A percentile compares a stretch with the other conserved stretches of the same genome.
phyloP scores from a whole-genome alignment of 2,329 filamentous ascomycete genomes.

The Botrytis pseudocinerea region DNA sequence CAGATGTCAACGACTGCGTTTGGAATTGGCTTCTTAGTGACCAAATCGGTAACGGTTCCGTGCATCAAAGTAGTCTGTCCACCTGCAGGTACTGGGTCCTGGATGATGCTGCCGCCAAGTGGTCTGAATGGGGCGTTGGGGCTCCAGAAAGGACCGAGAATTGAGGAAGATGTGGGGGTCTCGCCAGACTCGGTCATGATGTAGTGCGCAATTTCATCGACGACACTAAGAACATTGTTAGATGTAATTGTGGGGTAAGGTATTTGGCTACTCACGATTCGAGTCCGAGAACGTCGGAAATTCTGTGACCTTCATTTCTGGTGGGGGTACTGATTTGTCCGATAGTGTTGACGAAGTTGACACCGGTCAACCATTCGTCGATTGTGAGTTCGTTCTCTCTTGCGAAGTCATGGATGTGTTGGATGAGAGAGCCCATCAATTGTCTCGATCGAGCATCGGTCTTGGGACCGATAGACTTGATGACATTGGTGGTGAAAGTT shows the following conservation, averaged over 20 bases:
- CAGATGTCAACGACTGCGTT: slow-evolving; percentile 64
- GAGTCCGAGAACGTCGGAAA: slow-evolving; percentile 72
- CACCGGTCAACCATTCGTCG: slow-evolving; percentile 75
- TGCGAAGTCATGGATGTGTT: slow-evolving; percentile 75
- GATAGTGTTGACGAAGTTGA: slow-evolving; percentile 73
- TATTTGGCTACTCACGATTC: slow-evolving; percentile 59
- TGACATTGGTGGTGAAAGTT: slow-evolving; percentile 72
- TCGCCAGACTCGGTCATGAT: slow-evolving; percentile 31
- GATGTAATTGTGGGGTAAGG: background rate
- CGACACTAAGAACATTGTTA: slow-evolving; percentile 48
- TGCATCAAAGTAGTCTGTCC: slow-evolving; percentile 60
- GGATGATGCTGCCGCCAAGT: slow-evolving; percentile 69
- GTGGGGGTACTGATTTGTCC: slow-evolving; percentile 65
- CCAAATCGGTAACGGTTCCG: slow-evolving; percentile 52
- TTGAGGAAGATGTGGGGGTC: slow-evolving; percentile 58
- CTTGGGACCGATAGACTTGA: slow-evolving; percentile 72
- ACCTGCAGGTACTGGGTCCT: slow-evolving; percentile 48
- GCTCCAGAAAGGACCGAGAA: slow-evolving; percentile 84
- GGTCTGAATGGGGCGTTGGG: slow-evolving; percentile 67
- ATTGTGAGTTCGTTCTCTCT: slow-evolving; percentile 75
- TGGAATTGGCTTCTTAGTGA: slow-evolving; percentile 32
- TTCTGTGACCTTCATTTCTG: slow-evolving; percentile 72
- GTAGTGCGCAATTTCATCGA: slow-evolving; percentile 52
- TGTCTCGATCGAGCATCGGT: slow-evolving; percentile 63
- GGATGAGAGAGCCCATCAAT: slow-evolving; percentile 64